These are phyloP conservation scores for Amesomyces nigricolor DNA, from an alignment of 2,329 filamentous ascomycete genomes.

Conservation along the genomic window DNA sequence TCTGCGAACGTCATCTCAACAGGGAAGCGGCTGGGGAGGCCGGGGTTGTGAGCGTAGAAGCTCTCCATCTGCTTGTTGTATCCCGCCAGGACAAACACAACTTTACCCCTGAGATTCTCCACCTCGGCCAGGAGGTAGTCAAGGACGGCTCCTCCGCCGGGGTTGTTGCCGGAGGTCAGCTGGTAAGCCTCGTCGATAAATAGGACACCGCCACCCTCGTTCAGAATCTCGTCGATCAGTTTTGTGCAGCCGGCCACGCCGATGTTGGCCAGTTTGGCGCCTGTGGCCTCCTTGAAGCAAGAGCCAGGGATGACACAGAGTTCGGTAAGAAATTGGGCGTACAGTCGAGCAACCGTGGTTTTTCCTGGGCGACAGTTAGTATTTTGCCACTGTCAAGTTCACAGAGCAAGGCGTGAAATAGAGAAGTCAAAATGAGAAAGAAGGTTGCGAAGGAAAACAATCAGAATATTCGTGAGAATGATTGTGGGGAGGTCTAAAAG, in stretches of 20 bases:
- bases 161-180: constrained; percentile 53
- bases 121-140: constrained; percentile 68
- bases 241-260: constrained; percentile 55
- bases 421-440: too few species aligned
- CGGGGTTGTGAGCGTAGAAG: constrained; percentile 70
- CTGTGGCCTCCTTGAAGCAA: constrained; percentile 61
- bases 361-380: too few species aligned
- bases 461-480: too few species aligned
- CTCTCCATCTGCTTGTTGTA: constrained; percentile 71
- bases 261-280: constrained; percentile 57
- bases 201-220: constrained; percentile 58
- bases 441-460: too few species aligned
- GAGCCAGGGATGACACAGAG: constrained; percentile 57
- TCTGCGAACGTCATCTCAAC: constrained; percentile 61
- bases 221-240: constrained; percentile 50
- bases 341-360: constrained; percentile 69
- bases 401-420: too few species aligned
- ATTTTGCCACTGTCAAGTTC: too few species aligned
- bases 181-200: constrained; percentile 82
- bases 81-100: constrained; percentile 68
- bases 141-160: constrained; percentile 56
- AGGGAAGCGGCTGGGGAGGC: constrained; percentile 64
- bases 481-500: too few species aligned
- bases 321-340: constrained; percentile 58
- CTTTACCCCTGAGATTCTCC: constrained; percentile 63